phyloP scores from a whole-genome alignment of 2,329 filamentous ascomycete genomes.

The Fusarium cyanostomum region DNA sequence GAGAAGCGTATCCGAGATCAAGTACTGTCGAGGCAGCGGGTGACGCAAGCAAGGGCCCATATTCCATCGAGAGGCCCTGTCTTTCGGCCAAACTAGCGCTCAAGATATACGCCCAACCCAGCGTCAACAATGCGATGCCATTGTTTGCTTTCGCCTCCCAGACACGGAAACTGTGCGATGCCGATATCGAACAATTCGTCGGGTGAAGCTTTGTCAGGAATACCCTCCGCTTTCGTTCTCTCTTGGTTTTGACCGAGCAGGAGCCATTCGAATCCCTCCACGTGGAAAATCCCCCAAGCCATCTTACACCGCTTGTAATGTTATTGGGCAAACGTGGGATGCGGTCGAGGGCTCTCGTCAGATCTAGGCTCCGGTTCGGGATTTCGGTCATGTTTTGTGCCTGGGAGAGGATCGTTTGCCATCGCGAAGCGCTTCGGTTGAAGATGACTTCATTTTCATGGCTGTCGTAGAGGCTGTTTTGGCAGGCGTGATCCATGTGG shows the following conservation, averaged over 20 bases:
- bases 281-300: neutral
- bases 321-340: neutral
- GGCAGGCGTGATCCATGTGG: neutral
- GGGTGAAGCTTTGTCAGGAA: neutral
- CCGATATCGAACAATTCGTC: neutral
- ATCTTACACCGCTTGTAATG: neutral
- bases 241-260: neutral
- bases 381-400: neutral
- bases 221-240: neutral
- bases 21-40: neutral
- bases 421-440: neutral
- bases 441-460: neutral
- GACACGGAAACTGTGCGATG: neutral
- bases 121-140: neutral
- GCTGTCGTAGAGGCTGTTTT: neutral
- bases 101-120: slow-evolving; percentile 1
- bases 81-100: neutral
- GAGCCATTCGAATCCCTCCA: neutral
- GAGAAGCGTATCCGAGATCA: slow-evolving; percentile 1
- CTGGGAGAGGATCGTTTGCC: neutral
- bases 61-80: neutral
- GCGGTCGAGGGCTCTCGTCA: neutral
- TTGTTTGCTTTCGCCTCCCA: neutral
- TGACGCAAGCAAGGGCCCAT: neutral
- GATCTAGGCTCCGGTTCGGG: neutral